Evolutionary conservation across 2,329 filamentous ascomycete species (phyloP).

Genomic region (Aulographum hederae): DNA sequence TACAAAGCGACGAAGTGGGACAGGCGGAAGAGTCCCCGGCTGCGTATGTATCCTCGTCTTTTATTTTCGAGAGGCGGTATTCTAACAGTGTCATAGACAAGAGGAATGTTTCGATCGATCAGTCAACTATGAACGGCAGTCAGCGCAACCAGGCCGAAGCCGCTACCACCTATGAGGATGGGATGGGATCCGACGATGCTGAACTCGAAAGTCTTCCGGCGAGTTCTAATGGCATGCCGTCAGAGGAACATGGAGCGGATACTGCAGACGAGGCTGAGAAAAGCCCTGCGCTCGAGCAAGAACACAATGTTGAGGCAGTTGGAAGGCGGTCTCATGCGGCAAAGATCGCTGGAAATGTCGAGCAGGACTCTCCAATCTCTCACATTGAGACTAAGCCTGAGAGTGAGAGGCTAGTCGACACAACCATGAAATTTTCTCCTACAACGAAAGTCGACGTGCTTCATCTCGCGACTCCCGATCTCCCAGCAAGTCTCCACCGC

Average conservation of each 20-base stretch:
- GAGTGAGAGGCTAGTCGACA: neutral
- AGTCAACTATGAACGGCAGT: neutral
- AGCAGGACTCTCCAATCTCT: too few species aligned
- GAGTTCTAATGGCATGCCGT: neutral
- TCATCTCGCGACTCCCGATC: neutral
- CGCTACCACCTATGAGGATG: neutral
- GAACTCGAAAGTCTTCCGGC: neutral
- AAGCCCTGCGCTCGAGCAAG: too few species aligned
- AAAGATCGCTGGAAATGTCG: too few species aligned
- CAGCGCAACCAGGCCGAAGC: neutral
- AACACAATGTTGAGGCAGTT: too few species aligned
- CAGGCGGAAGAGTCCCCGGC: neutral
- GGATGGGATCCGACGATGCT: neutral
- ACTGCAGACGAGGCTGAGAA: too few species aligned
- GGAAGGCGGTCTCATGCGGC: too few species aligned
- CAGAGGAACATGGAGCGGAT: neutral
- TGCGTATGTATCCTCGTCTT: neutral
- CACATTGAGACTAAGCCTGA: neutral
- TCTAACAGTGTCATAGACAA: neutral
- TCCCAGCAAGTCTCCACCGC: neutral
- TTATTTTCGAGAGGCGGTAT: neutral
- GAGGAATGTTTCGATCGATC: neutral
- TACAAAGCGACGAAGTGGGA: slow-evolving; percentile 4
- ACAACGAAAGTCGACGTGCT: neutral
- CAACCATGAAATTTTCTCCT: too few species aligned